phyloP scores from a whole-genome alignment of 192 early-diverging fungal species.

The Rhizoclosmatium sp. region DNA sequence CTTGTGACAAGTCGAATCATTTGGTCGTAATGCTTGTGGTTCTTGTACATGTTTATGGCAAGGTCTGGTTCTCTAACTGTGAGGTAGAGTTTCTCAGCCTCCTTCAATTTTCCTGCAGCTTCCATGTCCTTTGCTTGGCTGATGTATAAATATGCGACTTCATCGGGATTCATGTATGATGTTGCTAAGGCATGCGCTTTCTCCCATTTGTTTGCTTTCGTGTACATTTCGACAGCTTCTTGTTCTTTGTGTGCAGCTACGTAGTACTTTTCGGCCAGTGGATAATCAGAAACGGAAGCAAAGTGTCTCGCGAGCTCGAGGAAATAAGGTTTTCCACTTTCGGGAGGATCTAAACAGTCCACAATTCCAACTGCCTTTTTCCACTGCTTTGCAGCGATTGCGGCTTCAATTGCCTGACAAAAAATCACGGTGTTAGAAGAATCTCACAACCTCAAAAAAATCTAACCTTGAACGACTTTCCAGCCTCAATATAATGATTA shows the following conservation, averaged over 20 bases:
- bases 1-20: constrained; percentile 70
- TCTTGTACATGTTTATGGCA: constrained; percentile 77
- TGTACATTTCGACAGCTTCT: constrained; percentile 74
- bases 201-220: constrained; percentile 65
- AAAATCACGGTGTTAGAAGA: neutral
- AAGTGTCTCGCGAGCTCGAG: constrained; percentile 65
- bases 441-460: neutral
- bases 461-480: constrained; percentile 61
- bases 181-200: constrained; percentile 67
- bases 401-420: constrained; percentile 30
- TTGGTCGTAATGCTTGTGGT: constrained; percentile 71
- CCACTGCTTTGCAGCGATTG: constrained; percentile 55
- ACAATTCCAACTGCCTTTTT: constrained; percentile 69
- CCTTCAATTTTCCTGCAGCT: constrained; percentile 63
- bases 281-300: constrained; percentile 48
- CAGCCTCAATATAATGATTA: constrained; percentile 74
- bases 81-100: constrained; percentile 70
- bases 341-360: constrained; percentile 63
- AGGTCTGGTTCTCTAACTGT: constrained; percentile 69
- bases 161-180: constrained; percentile 65
- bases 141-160: constrained; percentile 64
- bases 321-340: constrained; percentile 58
- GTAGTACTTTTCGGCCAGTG: constrained; percentile 66
- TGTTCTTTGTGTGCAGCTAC: constrained; percentile 62
- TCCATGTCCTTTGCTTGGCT: constrained; percentile 69